Conservation (phyloP, 495 filamentous ascomycete genomes). For the Bathelium albidoporum region DNA sequence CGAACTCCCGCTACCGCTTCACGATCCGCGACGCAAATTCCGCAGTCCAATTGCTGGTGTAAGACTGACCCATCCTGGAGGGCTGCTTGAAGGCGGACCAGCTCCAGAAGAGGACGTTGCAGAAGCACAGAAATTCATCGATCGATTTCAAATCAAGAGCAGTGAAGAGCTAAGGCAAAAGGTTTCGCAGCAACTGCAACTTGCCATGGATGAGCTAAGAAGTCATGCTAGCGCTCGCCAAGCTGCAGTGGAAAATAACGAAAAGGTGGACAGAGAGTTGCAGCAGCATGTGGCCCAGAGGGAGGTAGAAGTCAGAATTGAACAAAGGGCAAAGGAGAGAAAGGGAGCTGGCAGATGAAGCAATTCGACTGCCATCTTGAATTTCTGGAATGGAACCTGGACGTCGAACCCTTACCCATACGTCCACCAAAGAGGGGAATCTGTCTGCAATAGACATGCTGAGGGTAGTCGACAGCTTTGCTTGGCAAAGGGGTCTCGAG, state of each 20-base stretch:
- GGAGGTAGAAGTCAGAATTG: constrained; percentile 27
- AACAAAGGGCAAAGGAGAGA: constrained; percentile 20
- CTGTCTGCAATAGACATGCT: too few species aligned
- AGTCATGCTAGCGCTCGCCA: constrained; percentile 13
- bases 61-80: constrained; percentile 28
- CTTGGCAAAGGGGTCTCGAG: too few species aligned
- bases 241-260: constrained; percentile 20
- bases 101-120: constrained; percentile 20
- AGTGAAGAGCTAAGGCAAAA: constrained; percentile 12
- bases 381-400: background rate
- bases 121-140: constrained; percentile 24
- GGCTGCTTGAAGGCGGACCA: constrained; percentile 30
- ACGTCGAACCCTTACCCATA: background rate
- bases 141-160: constrained; percentile 6
- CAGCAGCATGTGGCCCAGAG: constrained; percentile 25
- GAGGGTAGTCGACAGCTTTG: too few species aligned
- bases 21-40: constrained; percentile 26
- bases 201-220: constrained; percentile 13
- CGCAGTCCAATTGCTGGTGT: constrained; percentile 26
- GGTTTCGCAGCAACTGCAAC: constrained; percentile 13
- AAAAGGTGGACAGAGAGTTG: constrained; percentile 24
- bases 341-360: constrained; percentile 10
- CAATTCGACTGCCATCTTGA: background rate
- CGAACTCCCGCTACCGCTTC: constrained; percentile 28
- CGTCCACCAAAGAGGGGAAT: background rate